Evolutionary conservation across 1,284 basidiomycete species (phyloP).

Genomic region (Flammula alnicola): DNA sequence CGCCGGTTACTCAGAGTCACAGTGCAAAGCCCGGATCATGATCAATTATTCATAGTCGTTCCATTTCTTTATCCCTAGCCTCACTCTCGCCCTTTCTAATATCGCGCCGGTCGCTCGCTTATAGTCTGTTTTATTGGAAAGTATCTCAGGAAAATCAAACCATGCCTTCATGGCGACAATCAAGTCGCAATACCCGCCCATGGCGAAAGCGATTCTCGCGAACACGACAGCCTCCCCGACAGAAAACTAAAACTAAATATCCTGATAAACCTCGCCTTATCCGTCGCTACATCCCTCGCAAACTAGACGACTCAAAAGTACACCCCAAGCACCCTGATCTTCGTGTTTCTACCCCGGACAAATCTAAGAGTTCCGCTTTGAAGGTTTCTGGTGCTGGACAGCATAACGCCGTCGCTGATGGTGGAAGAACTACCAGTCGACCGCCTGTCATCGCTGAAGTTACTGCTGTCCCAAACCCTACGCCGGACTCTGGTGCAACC

Average conservation of each 20-base stretch:
- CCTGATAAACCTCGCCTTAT: slow-evolving; percentile 24
- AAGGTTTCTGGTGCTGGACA: slow-evolving; percentile 10
- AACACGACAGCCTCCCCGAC: slow-evolving; percentile 3
- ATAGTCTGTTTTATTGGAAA: not conserved
- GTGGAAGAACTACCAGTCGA: slow-evolving; percentile 13
- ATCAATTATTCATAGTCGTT: slow-evolving; percentile 5
- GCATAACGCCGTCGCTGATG: slow-evolving; percentile 16
- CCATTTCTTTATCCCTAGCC: not conserved
- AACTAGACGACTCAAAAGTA: slow-evolving; percentile 7
- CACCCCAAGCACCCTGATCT: slow-evolving; percentile 9
- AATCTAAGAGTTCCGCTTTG: slow-evolving; percentile 8
- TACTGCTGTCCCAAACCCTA: slow-evolving; percentile 57
- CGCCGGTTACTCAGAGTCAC: too few relatives aligned
- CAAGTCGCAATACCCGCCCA: slow-evolving; percentile 20
- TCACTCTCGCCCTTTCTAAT: slow-evolving; percentile 4
- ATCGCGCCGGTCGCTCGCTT: slow-evolving; percentile 23
- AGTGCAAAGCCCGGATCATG: too few relatives aligned
- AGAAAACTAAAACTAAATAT: slow-evolving; percentile 7
- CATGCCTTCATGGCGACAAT: slow-evolving; percentile 10
- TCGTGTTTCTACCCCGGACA: not conserved
- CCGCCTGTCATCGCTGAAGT: slow-evolving; percentile 31
- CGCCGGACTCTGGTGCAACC: slow-evolving; percentile 50
- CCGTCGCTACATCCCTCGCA: slow-evolving; percentile 20
- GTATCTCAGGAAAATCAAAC: too few relatives aligned
- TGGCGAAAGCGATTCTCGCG: slow-evolving; percentile 6